Conservation (phyloP, 2,329 filamentous ascomycete genomes). For the Colletotrichum gigasporum region DNA sequence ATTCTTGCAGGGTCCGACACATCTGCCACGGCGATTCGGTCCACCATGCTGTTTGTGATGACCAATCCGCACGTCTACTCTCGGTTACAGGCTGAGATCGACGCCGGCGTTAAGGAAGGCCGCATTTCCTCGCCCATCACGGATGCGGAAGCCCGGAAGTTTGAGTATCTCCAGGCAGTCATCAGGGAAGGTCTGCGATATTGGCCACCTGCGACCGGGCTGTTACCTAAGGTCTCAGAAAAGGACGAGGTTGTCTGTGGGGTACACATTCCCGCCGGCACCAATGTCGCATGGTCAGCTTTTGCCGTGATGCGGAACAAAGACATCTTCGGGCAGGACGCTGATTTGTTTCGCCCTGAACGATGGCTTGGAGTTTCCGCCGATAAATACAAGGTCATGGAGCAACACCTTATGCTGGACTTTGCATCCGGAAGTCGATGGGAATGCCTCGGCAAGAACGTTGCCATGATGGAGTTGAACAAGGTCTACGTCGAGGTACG, state of each 20-base stretch:
- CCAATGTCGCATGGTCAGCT: slow-evolving; percentile 42
- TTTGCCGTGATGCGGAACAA: slow-evolving; percentile 44
- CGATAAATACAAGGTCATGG: slow-evolving; percentile 44
- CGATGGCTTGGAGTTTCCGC: slow-evolving; percentile 46
- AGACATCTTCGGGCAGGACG: slow-evolving; percentile 46
- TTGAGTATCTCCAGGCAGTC: slow-evolving; percentile 57
- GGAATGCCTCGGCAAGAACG: slow-evolving; percentile 47
- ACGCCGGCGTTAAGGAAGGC: slow-evolving; percentile 38
- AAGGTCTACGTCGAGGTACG: slow-evolving; percentile 52
- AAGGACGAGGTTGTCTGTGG: slow-evolving; percentile 47
- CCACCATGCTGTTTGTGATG: slow-evolving; percentile 61
- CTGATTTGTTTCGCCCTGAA: slow-evolving; percentile 44
- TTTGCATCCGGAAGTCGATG: slow-evolving; percentile 49
- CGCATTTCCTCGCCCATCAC: slow-evolving; percentile 40
- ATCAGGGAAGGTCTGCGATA: slow-evolving; percentile 58
- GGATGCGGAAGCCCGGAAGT: slow-evolving; percentile 43
- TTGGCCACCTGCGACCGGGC: slow-evolving; percentile 44
- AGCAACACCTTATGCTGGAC: slow-evolving; percentile 45
- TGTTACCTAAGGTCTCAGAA: slow-evolving; percentile 48
- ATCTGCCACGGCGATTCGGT: slow-evolving; percentile 63
- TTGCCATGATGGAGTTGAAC: slow-evolving; percentile 50
- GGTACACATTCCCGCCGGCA: slow-evolving; percentile 41
- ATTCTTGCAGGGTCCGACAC: slow-evolving; percentile 65
- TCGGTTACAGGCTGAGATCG: slow-evolving; percentile 55
- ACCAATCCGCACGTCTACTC: slow-evolving; percentile 55